Base-by-base conservation (phyloP, 352 stramenopile genomes). In the Pythium sukuiense region DNA sequence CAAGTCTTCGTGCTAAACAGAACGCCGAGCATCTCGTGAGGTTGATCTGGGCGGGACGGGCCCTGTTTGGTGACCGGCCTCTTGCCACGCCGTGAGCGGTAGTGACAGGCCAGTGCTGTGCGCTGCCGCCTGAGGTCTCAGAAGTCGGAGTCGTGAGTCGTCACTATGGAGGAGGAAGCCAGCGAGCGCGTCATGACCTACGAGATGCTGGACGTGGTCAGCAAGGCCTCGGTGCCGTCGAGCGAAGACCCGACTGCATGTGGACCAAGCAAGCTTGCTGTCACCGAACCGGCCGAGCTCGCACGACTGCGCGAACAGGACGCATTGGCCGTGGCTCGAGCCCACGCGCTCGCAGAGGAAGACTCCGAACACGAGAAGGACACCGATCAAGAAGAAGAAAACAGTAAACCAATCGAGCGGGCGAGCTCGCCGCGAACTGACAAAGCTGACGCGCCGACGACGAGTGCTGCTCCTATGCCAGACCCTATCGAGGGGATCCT, bases 261-360 rank as follows among this genome's bases (percentile, higher is more conserved):
- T 35, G 30, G 54, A 20, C 39, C 58, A 3, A 39, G 52, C 29
- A 71, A 71, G n/a, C 35, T 65, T 6, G 58, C 64, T n/a, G 61
- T 71, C 18, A 61, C 57, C 0, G 64, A 71, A 32, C 39, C 49
- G 5, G 37, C 58, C 16, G 65, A 72, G 37, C 52, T 72, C 32
- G 65, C 59, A 5, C 63, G 52, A 45, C 59, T 72, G 18, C 65
- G 65, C 18, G 54, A 72, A 33, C 65, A 72, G 33, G 65, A 72
- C 18, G 65, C 65, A 14, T 46, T 67, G 7, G 65, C 65, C 2
- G 65, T 73, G 1, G 66, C 66, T 9, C 35, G 61, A 58, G 66
- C 61, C 1, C 59, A 45, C 2, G 64, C 58, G 5, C 49, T 63
- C 9, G 60, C 35, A 3, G 33, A 53, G 3, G 66, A 73, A 32